Evolutionary conservation across 2,329 filamentous ascomycete genomes (phyloP).

Genomic region (Penicillium expansum): DNA sequence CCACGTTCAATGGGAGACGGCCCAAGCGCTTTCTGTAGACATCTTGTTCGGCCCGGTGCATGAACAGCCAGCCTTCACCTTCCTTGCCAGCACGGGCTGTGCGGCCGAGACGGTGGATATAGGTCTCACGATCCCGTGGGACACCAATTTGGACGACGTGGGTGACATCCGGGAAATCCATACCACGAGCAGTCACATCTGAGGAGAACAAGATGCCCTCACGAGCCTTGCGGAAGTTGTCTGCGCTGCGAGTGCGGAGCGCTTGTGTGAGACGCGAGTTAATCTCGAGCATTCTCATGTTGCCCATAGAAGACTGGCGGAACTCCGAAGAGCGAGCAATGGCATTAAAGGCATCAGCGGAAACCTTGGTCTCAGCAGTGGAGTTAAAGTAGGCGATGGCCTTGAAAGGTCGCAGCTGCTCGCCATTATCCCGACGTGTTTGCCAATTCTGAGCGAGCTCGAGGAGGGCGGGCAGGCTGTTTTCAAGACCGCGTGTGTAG

Average conservation of each 20-base stretch:
- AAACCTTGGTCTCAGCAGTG: conserved; percentile 68
- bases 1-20: conserved; percentile 54
- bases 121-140: conserved; percentile 64
- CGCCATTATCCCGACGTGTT: conserved; percentile 40
- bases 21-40: conserved; percentile 51
- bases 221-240: conserved; percentile 65
- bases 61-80: conserved; percentile 61
- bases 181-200: conserved; percentile 76
- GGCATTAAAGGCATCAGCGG: conserved; percentile 57
- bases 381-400: conserved; percentile 91
- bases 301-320: conserved; percentile 30
- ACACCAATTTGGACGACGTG: conserved; percentile 72
- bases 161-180: conserved; percentile 80
- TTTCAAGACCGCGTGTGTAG: conserved; percentile 65
- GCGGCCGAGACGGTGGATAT: conserved; percentile 74
- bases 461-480: conserved; percentile 71
- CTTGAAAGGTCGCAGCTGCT: conserved; percentile 69
- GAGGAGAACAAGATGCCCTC: conserved; percentile 71
- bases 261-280: conserved; percentile 74
- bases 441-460: conserved; percentile 68
- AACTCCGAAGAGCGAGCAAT: conserved; percentile 41
- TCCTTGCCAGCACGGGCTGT: conserved; percentile 67
- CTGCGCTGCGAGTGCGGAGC: conserved; percentile 66
- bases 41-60: conserved; percentile 52
- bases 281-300: conserved; percentile 57